These are phyloP conservation scores for Trichoderma citrinoviride DNA, from an alignment of 2,329 filamentous ascomycete genomes.

Conservation along the genomic window DNA sequence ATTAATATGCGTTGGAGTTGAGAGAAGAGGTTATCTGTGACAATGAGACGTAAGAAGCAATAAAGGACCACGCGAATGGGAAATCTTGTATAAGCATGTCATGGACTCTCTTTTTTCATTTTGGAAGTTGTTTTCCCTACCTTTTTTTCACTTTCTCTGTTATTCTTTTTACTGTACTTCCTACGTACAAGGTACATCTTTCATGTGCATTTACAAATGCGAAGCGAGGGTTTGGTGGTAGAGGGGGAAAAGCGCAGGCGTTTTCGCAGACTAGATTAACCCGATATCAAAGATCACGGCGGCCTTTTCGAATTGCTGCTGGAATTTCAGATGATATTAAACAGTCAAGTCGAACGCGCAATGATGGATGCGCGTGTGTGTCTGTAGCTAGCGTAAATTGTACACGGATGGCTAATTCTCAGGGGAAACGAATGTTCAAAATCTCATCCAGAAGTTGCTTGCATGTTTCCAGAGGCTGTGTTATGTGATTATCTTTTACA, in stretches of 20 bases:
- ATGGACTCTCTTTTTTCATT: slow-evolving; percentile 24
- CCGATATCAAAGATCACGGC: slow-evolving; percentile 15
- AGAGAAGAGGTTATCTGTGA: slow-evolving; percentile 5
- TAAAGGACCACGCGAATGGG: slow-evolving; percentile 22
- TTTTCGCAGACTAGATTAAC: slow-evolving; percentile 28
- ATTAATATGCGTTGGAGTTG: slow-evolving; percentile 6
- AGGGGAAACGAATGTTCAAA: background rate
- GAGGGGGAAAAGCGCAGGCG: slow-evolving; percentile 33
- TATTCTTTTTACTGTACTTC: slow-evolving; percentile 16
- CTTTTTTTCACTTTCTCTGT: slow-evolving; percentile 17
- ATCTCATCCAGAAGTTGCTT: background rate
- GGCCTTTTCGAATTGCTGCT: background rate
- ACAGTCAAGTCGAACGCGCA: background rate
- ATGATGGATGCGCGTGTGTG: background rate
- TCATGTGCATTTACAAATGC: slow-evolving; percentile 29
- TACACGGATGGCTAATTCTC: slow-evolving; percentile 4
- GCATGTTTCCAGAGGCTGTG: background rate
- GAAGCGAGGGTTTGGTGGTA: slow-evolving; percentile 24
- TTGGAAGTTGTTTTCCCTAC: slow-evolving; percentile 4
- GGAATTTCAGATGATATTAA: slow-evolving; percentile 4
- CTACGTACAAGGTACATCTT: slow-evolving; percentile 9
- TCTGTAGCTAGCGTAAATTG: background rate
- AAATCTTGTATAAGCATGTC: slow-evolving; percentile 32
- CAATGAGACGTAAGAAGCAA: slow-evolving; percentile 17
- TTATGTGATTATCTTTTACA: background rate